Conservation (phyloP, 306 rosid species). For the Cucurbita ficifolia region DNA sequence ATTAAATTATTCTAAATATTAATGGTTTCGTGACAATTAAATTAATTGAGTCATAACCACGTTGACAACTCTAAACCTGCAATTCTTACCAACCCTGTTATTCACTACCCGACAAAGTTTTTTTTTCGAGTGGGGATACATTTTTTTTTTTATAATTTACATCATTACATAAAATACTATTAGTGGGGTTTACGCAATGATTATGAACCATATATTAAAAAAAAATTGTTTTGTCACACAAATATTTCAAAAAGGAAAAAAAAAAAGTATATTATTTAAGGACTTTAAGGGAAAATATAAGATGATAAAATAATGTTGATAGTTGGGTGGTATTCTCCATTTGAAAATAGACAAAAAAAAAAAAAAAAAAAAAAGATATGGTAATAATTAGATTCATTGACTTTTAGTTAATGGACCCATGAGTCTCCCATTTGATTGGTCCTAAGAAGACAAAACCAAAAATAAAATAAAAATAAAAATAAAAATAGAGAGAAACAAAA, state of each 20-base stretch:
- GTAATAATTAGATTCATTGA: neutral
- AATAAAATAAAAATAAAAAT: too few species aligned
- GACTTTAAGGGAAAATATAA: neutral
- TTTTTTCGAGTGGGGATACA: neutral
- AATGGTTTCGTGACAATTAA: too few species aligned
- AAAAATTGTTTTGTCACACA: neutral
- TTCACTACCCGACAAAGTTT: neutral
- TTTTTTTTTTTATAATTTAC: neutral
- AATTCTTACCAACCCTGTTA: neutral
- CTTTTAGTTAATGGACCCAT: neutral
- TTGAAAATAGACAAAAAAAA: neutral
- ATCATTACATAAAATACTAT: neutral
- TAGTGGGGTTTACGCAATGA: neutral
- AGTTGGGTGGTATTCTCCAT: slow-evolving; percentile 1
- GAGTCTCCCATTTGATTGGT: neutral
- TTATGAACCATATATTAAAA: neutral
- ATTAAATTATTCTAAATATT: too few species aligned
- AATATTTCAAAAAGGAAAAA: neutral
- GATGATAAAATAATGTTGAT: neutral
- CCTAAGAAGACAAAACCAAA: neutral
- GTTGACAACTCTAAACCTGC: neutral
- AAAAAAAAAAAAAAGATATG: neutral
- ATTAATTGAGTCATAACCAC: too few species aligned
- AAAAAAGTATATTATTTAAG: neutral
- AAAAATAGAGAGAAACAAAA: neutral